Evolutionary conservation across 148 eudicot genomes (phyloP).

Genomic region (Diospyros lotus): DNA sequence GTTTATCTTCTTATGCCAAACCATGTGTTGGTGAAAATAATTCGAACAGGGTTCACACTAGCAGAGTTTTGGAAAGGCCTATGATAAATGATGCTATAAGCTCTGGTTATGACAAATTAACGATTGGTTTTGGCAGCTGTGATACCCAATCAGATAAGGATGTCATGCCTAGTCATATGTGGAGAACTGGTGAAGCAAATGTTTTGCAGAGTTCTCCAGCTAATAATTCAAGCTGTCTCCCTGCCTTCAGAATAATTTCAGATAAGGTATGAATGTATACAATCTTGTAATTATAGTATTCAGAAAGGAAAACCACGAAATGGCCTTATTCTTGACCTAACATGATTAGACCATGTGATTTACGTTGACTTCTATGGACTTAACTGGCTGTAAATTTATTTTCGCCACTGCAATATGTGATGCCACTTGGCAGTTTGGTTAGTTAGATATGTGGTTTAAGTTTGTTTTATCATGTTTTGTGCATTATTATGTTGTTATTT

Average conservation of each 20-base stretch:
- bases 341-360: background rate
- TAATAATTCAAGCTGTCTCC: slow-evolving; percentile 45
- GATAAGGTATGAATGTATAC: slow-evolving; percentile 52
- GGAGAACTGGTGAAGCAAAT: slow-evolving; percentile 60
- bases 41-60: slow-evolving; percentile 39
- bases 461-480: too few relatives aligned
- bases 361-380: too few relatives aligned
- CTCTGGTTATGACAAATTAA: slow-evolving; percentile 51
- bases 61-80: slow-evolving; percentile 47
- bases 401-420: too few relatives aligned
- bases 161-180: slow-evolving; percentile 43
- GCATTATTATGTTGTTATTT: too few relatives aligned
- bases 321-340: background rate
- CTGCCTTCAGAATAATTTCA: slow-evolving; percentile 45
- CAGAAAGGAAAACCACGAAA: background rate
- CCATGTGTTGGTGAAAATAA: slow-evolving; percentile 38
- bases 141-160: slow-evolving; percentile 39
- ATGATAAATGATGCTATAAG: slow-evolving; percentile 35
- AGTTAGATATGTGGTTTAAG: too few relatives aligned
- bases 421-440: too few relatives aligned
- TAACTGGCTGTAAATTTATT: too few relatives aligned
- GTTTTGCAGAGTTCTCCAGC: slow-evolving; percentile 44
- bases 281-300: slow-evolving; percentile 9
- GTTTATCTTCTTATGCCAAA: slow-evolving; percentile 48
- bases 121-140: slow-evolving; percentile 59